Percentiles rank a stretch among this genome's conserved stretches.
phyloP scores from a whole-genome alignment of 768 basidiomycete species.

The Lyophyllum atratum region DNA sequence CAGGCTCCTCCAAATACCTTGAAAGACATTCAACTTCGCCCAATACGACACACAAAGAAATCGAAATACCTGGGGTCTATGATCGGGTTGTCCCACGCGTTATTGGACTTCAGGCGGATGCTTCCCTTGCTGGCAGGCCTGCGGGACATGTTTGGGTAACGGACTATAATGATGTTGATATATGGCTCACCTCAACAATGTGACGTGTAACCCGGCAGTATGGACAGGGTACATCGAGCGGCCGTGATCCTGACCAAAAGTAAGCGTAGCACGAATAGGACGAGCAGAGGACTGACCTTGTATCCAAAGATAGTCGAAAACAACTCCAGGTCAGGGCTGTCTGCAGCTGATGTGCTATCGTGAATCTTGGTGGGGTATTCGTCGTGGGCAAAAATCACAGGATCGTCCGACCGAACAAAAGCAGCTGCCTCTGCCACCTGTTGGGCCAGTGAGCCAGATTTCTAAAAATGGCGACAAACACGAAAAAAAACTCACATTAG shows the following conservation, averaged over 20 bases:
- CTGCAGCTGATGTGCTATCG: conserved; percentile 46
- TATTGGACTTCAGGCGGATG: conserved; percentile 38
- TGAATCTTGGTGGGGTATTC: conserved; percentile 37
- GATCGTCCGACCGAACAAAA: conserved; percentile 59
- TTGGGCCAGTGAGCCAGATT: neutral
- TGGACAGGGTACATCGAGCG: conserved; percentile 32
- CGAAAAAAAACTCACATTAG: conserved; percentile 44
- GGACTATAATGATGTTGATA: neutral
- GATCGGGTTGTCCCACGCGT: conserved; percentile 44
- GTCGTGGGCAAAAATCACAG: conserved; percentile 42
- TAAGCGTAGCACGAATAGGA: neutral
- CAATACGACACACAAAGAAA: neutral
- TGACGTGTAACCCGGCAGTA: conserved; percentile 43
- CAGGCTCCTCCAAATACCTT: conserved; percentile 42
- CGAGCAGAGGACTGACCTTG: conserved; percentile 30
- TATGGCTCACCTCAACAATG: conserved; percentile 39
- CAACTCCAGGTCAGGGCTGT: conserved; percentile 51
- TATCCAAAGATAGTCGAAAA: conserved; percentile 45
- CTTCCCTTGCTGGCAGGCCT: conserved; percentile 46
- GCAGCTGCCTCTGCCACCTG: conserved; percentile 58
- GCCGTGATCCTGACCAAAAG: conserved; percentile 35
- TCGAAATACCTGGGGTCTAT: conserved; percentile 44
- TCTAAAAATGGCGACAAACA: neutral
- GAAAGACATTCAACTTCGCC: neutral
- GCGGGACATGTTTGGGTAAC: neutral